Conservation (phyloP, 2,329 filamentous ascomycete species). For the Amauroascus verrucosus region DNA sequence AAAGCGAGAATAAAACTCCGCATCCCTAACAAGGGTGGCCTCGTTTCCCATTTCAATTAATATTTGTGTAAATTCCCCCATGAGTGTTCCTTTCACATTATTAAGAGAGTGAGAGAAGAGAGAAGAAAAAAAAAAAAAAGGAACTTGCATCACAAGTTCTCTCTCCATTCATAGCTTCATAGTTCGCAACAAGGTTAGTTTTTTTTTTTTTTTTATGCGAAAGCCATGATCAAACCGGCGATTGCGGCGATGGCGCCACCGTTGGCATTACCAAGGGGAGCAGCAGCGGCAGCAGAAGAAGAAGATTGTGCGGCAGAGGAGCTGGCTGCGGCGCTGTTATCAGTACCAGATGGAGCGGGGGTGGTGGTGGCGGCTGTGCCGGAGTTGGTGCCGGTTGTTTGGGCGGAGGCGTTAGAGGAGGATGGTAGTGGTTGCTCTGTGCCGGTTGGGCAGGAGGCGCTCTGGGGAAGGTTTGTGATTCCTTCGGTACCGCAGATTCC, state of each 20-base stretch:
- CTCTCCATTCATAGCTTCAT: not conserved
- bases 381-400: conserved; percentile 15
- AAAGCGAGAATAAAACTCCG: too few relatives aligned
- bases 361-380: conserved; percentile 10
- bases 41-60: too few relatives aligned
- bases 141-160: too few relatives aligned
- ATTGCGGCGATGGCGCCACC: conserved; percentile 14
- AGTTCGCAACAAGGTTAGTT: too few relatives aligned
- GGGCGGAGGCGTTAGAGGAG: conserved; percentile 19
- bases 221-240: conserved; percentile 12
- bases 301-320: not conserved
- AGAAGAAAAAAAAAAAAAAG: too few relatives aligned
- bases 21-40: too few relatives aligned
- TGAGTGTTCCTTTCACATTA: too few relatives aligned
- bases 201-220: conserved; percentile 3
- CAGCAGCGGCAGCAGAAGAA: conserved; percentile 12
- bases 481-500: conserved; percentile 32
- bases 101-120: too few relatives aligned
- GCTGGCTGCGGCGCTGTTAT: conserved; percentile 15
- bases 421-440: not conserved
- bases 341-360: conserved; percentile 21
- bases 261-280: conserved; percentile 16
- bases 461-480: conserved; percentile 28
- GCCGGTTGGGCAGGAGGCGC: conserved; percentile 23
- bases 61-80: too few relatives aligned